Evolutionary conservation across 179 eudicot genomes (phyloP).

Genomic region (Carnegiea gigantea): DNA sequence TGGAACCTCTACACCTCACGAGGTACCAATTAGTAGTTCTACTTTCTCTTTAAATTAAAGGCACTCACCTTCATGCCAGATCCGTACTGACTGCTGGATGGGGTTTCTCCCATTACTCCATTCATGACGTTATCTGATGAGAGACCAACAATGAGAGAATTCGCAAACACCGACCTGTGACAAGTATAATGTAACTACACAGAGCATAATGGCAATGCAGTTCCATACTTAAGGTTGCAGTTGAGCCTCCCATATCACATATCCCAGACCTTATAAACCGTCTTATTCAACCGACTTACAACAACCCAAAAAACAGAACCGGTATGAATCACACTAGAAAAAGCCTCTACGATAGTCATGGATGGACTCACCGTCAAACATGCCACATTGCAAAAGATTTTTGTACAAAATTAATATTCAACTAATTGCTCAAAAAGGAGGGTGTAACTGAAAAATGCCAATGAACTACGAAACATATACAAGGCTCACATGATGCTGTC

Average conservation of each 20-base stretch:
- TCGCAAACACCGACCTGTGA: slow-evolving; percentile 46
- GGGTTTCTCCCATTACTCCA: slow-evolving; percentile 50
- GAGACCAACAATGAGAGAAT: slow-evolving; percentile 43
- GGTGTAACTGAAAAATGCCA: background rate
- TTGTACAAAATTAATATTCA: background rate
- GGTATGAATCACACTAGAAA: too few species aligned
- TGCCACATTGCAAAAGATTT: background rate
- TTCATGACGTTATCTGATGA: slow-evolving; percentile 57
- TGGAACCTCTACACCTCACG: background rate
- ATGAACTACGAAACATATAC: too few species aligned
- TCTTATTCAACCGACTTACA: too few species aligned
- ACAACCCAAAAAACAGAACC: too few species aligned
- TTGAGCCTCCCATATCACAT: background rate
- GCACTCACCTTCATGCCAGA: slow-evolving; percentile 58
- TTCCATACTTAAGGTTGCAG: background rate
- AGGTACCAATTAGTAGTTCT: background rate
- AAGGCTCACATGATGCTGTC: too few species aligned
- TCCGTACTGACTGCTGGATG: slow-evolving; percentile 61
- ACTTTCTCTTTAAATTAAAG: background rate
- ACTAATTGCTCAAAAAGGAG: background rate
- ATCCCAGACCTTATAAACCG: too few species aligned
- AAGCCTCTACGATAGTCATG: too few species aligned
- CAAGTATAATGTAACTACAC: background rate
- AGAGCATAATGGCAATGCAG: background rate
- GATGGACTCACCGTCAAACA: too few species aligned